phyloP scores from a whole-genome alignment of 176 grass and related monocot species.

The Oryza meridionalis region DNA sequence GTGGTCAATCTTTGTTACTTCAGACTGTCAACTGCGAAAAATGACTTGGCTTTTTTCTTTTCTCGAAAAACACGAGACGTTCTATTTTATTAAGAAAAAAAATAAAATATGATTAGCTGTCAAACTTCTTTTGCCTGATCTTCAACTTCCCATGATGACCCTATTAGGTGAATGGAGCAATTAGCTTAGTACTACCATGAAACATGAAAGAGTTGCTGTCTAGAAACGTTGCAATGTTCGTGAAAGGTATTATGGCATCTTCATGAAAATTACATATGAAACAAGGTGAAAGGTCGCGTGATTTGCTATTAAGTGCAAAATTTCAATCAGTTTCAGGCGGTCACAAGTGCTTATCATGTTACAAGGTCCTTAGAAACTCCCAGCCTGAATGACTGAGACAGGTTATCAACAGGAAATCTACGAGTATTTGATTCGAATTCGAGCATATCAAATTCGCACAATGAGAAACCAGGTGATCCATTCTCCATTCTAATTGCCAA shows the following conservation, averaged over 20 bases:
- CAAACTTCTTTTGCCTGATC: too few species aligned
- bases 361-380: conserved; percentile 13
- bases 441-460: neutral
- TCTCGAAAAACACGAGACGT: too few species aligned
- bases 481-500: conserved; percentile 28
- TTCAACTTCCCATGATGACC: too few species aligned
- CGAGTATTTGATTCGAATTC: neutral
- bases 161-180: too few species aligned
- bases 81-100: too few species aligned
- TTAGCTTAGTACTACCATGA: neutral
- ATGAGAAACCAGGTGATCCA: neutral
- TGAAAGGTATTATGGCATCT: neutral
- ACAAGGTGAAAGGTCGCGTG: neutral
- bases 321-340: conserved; percentile 19
- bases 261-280: neutral
- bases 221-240: neutral
- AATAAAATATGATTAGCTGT: too few species aligned
- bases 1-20: too few species aligned
- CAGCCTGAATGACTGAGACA: neutral
- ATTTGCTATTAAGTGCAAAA: conserved; percentile 33
- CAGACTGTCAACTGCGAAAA: too few species aligned
- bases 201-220: neutral
- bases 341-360: conserved; percentile 24
- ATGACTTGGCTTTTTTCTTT: too few species aligned
- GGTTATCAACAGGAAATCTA: conserved; percentile 27